Evolutionary conservation across 2,329 filamentous ascomycete species (phyloP), one percentile per base, ranked within the genome.

Genomic region (Cladosporium phlei): DNA sequence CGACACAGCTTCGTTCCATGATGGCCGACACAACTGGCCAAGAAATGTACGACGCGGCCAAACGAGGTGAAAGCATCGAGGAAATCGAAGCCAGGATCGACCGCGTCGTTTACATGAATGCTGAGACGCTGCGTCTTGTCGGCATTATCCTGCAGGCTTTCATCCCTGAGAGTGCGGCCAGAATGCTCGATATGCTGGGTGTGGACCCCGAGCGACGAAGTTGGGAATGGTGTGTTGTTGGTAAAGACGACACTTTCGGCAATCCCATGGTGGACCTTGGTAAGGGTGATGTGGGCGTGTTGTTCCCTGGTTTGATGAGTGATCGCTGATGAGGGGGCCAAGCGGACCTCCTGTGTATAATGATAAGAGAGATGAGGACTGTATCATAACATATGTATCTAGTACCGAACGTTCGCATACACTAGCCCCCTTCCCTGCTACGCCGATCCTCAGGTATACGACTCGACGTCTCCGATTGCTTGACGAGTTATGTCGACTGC

Each of bases 131-230:
- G 37, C 84, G 93, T 28, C 79, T 96, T 19, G 73, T 76, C 1
- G 88, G 83, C 11, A 95, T 98, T 56, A 72, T 97, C 37, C 71
- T 98, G 34, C 90, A 95, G 65, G 89, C 93, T 1, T 87, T 90
- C 60, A 95, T 98, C 77, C 93, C 93, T 0, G 74, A 71, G 30
- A 95, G 94, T 66, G 78, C 88, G 37, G 67, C 69, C 9, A 70
- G 79, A 54, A 67, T 96, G 24, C 76, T 98, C 1, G 85, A 95
- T 62, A 77, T 84, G 59, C 71, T 98, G 7, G 84, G 86, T 1
- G 89, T 98, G 4, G 68, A 72, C 3, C 63, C 71, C 7, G 73
- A 77, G 8, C 78, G 77, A 43, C 76, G 91, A 47, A 77, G 71
- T 0, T 77, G 88, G 50, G 70, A 76, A 14, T 77, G 80, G 61